Base-by-base conservation (phyloP, 2,329 filamentous ascomycete species). In the Neopestalotiopsis sp. region DNA sequence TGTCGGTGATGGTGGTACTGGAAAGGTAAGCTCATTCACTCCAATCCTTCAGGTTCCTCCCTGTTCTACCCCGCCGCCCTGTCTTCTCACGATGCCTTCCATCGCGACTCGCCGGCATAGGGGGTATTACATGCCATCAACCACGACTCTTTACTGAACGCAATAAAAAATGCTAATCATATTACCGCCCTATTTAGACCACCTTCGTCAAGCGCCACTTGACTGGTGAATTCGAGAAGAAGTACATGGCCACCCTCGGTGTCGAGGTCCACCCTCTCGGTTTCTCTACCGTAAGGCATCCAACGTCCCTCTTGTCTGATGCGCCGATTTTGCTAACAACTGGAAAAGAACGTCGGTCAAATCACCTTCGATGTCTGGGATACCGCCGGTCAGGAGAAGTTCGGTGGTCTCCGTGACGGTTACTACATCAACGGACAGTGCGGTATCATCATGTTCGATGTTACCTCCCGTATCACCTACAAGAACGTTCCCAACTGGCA, bases 401-500 rank as follows among this genome's bases (percentile, higher is more conserved):
- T 99, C 76, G 95, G 95, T 85, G 95, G 95, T 89, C 94, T 99
- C 80, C 94, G 95, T 88, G 95, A 99, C 85, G 95, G 95, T 77
- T 99, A 99, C 91, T 99, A 99, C 89, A 99, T 99, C 90, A 98
- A 98, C 88, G 95, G 95, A 80, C 95, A 98, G 87, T 98, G 95
- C 85, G 95, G 96, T 87, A 98, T 99, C 89, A 98, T 99, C 91
- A 99, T 99, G 95, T 99, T 99, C 85, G 95, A 99, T 85, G 95
- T 99, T 75, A 98, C 96, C 73, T 98, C 95, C 77, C 94, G 96
- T 82, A 98, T 99, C 84, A 99, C 96, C 84, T 99, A 99, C 92
- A 99, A 99, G 93, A 99, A 99, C 89, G 96, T 99, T 74, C 96
- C 96, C 87, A 98, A 98, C 93, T 99, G 96, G 96, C 96, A 99